Conservation (phyloP, 2,329 filamentous ascomycete genomes). For the Chrysosporium keratinophilum region DNA sequence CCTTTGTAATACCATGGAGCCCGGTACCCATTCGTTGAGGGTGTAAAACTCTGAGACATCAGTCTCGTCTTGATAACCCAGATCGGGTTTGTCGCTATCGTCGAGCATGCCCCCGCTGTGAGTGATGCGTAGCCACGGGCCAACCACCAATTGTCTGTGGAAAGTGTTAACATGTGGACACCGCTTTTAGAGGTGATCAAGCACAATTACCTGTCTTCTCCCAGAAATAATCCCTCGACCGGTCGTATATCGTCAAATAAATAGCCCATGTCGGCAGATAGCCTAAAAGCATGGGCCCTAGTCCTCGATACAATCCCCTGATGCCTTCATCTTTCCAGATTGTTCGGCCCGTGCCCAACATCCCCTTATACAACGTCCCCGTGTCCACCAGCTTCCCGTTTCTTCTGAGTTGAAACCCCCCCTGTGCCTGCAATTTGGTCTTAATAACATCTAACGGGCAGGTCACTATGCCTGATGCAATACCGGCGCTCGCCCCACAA, state of each 20-base stretch:
- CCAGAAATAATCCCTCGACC: conserved; percentile 64
- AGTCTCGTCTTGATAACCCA: conserved; percentile 98
- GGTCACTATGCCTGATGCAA: conserved; percentile 87
- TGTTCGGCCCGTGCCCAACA: conserved; percentile 71
- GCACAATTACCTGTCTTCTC: conserved; percentile 50
- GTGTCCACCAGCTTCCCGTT: conserved; percentile 33
- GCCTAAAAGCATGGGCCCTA: conserved; percentile 88
- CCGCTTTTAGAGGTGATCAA: neutral
- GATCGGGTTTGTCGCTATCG: conserved; percentile 89
- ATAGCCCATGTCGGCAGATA: conserved; percentile 98
- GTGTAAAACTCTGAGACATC: conserved; percentile 68
- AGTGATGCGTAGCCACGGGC: conserved; percentile 84
- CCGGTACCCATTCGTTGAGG: conserved; percentile 39
- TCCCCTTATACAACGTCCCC: conserved; percentile 63
- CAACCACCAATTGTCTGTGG: conserved; percentile 60
- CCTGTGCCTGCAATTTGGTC: conserved; percentile 93
- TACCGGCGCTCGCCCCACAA: conserved; percentile 77
- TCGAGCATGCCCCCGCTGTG: conserved; percentile 82
- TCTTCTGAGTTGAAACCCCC: conserved; percentile 55
- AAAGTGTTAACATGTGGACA: conserved; percentile 13
- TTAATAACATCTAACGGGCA: conserved; percentile 98
- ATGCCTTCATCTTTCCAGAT: conserved; percentile 87
- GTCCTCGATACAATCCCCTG: conserved; percentile 79
- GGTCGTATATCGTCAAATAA: conserved; percentile 94
- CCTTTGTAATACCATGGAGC: conserved; percentile 75